Conservation (phyloP, 495 filamentous ascomycete genomes). For the Sordaria brevicollis region DNA sequence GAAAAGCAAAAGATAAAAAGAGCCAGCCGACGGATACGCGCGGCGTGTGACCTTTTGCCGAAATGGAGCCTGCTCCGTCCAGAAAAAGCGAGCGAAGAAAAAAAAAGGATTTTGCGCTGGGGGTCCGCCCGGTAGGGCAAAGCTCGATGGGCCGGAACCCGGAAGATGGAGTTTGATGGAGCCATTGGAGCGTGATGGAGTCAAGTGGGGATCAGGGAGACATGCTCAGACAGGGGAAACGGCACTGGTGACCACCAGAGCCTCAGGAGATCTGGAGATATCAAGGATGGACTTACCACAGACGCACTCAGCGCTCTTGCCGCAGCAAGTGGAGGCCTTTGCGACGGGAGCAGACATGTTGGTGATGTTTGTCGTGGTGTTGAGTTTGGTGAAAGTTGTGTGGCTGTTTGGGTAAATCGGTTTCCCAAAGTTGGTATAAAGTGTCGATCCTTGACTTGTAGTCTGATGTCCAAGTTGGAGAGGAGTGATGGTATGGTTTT, state of each 20-base stretch:
- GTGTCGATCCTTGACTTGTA: not conserved
- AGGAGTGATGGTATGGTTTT: not conserved
- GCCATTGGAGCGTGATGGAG: not conserved
- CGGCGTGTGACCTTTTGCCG: not conserved
- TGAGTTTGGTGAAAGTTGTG: not conserved
- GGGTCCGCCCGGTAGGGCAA: not conserved
- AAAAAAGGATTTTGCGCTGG: not conserved
- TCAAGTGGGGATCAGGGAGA: not conserved
- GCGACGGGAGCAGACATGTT: conserved; percentile 12
- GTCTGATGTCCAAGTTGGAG: not conserved
- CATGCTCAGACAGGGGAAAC: not conserved
- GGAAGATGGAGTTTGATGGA: not conserved
- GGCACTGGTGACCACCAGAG: not conserved
- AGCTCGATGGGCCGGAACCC: not conserved
- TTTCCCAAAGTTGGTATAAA: not conserved
- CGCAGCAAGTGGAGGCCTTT: conserved; percentile 39
- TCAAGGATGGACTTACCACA: conserved; percentile 30
- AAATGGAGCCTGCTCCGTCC: not conserved
- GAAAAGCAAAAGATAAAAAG: not conserved
- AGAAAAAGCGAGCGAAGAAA: not conserved
- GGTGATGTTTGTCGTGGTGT: not conserved
- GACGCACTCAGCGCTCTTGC: conserved; percentile 38
- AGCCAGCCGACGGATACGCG: not conserved
- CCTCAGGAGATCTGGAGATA: not conserved
- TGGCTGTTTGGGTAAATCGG: not conserved